Evolutionary conservation across 2,329 filamentous ascomycete species (phyloP), one percentile per base, ranked within the genome.

Genomic region (Paraphaeosphaeria sporulosa): DNA sequence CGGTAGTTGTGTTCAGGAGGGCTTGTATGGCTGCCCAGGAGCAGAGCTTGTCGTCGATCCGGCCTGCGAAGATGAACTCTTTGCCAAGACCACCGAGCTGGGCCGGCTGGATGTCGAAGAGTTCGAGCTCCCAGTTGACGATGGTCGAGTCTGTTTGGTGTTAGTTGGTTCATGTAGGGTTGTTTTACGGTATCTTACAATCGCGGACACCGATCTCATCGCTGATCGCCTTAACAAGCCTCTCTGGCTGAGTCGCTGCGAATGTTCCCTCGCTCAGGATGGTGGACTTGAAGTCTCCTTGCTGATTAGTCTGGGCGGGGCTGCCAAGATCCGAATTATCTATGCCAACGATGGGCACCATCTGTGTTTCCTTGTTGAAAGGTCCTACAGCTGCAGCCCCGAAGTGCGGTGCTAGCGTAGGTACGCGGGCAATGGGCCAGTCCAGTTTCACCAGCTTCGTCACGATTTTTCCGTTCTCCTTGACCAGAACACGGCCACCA

Each of bases 1-100:
- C 81, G 44, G 82, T 75, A 10, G 84, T 72, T 21, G 78, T 87
- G 52, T 90, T 88, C 30, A 97, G 83, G 0, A 99, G 88, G 3
- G 88, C 94, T 77, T 94, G 89, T 55, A 97, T 85, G 8, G 95
- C 94, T 8, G 93, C 88, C 89, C 93, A 98, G 34, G 92, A 96
- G 84, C 95, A 98, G 49, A 99, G 89, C 83, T 97, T 98, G 81
- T 99, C 95, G 76, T 99, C 95, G 67, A 98, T 95, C 56, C 95
- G 90, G 60, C 94, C 94, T 9, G 92, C 94, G 66, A 94, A 97
- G 79, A 99, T 96, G 76, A 99, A 90, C 70, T 98, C 94, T 76
- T 90, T 92, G 70, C 96, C 92, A 59, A 99, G 79, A 13, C 95
- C 95, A 66, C 92, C 90, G 19, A 93, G 86, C 43, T 90, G 88